Evolutionary conservation across 164 flowering plant species (phyloP).

Genomic region (Warburgia ugandensis): DNA sequence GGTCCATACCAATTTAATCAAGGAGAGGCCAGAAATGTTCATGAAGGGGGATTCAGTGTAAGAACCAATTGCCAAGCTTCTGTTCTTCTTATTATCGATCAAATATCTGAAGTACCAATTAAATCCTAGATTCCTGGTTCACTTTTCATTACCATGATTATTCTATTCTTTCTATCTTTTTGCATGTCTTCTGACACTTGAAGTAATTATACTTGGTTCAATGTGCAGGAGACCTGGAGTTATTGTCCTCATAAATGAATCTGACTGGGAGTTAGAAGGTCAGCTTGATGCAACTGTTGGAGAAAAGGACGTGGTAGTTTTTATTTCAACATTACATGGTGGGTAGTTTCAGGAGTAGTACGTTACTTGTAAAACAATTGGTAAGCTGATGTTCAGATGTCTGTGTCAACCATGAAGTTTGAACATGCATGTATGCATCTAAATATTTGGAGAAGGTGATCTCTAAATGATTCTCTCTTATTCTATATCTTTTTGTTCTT

Average conservation of each 20-base stretch:
- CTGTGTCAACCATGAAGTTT: too few relatives aligned
- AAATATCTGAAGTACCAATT: too few relatives aligned
- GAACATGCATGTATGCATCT: too few relatives aligned
- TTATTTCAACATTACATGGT: conserved; percentile 94
- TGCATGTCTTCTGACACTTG: background rate
- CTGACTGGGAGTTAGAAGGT: conserved; percentile 92
- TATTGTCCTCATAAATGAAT: conserved; percentile 83
- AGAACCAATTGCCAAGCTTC: too few relatives aligned
- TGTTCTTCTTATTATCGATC: too few relatives aligned
- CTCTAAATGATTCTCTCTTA: too few relatives aligned
- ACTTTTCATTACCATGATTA: background rate
- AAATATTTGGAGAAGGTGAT: too few relatives aligned
- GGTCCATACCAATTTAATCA: conserved; percentile 80
- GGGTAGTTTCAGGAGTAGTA: too few relatives aligned
- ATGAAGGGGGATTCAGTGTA: conserved; percentile 94
- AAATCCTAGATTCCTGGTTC: too few relatives aligned
- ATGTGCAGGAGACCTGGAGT: conserved; percentile 92
- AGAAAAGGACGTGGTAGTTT: conserved; percentile 79
- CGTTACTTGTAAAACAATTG: too few relatives aligned
- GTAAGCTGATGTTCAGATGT: too few relatives aligned
- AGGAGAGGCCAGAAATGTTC: conserved; percentile 99
- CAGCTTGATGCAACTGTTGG: conserved; percentile 74
- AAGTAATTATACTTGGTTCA: background rate
- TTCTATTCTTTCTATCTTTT: background rate
- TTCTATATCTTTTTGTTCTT: too few relatives aligned